Base-by-base conservation (phyloP, 108 stramenopile species). In the Cyclotella cryptica region DNA sequence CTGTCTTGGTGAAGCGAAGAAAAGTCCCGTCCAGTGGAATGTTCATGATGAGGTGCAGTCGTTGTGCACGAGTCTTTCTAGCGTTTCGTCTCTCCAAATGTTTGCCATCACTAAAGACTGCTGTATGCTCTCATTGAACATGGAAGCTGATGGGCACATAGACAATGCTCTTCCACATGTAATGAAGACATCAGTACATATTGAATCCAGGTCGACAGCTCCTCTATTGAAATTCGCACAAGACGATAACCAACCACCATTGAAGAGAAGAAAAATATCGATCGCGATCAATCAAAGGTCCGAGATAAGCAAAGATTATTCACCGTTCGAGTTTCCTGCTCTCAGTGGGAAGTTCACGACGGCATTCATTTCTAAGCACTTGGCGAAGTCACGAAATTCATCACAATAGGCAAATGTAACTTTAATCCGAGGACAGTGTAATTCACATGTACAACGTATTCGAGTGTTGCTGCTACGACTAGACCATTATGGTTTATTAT, bases 311-410 rank as follows among this genome's bases (percentile, higher is more conserved):
- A 46, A 45, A 30, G 59, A 61, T 67, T 57, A 41, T 17, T 53
- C 84, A 12, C 81, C 82, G 18, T 80, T 88, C 39, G 88, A 88
- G 13, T 78, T 92, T 28, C 91, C 90, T 17, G 69, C 84, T 19
- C 70, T 92, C 30, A 88, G 83, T 74, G 75, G 84, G 21, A 83
- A 76, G 19, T 90, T 92, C 63, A 85, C 85, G 15, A 69, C 71
- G 43, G 77, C 89, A 13, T 92, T 89, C 59, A 77, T 90, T 44
- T 74, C 85, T 42, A 74, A 79, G 55, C 58, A 64, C 15, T 57
- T 87, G 14, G 53, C 45, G n/a, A 60, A 51, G 49, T n/a, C 22
- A 9, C 26, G 17, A 3, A 21, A 58, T 58, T 28, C 55, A 27
- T 58, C 24, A 26, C 17, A 21, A 18, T 7, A 13, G 66, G 17